Evolutionary conservation across 768 basidiomycete species (phyloP), one percentile per base, ranked within the genome.

Genomic region (Tulasnella sp.): DNA sequence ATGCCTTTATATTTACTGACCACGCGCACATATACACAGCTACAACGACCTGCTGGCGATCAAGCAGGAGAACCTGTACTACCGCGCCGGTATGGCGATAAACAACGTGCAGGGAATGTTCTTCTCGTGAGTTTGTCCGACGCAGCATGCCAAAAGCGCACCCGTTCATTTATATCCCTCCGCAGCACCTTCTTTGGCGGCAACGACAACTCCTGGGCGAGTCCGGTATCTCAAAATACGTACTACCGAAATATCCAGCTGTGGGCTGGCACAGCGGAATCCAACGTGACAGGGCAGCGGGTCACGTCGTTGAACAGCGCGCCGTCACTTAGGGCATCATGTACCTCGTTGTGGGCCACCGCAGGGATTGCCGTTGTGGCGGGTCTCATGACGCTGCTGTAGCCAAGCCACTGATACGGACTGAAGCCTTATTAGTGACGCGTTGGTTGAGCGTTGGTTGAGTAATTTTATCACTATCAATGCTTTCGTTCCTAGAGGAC

Each of bases 101-200:
- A 66, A 70, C 7, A 61, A 61, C 17, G 75, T 79, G 7, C 81
- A 80, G 32, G 87, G 89, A 6, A 67, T 90, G 46, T 89, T 78
- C 70, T 85, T 91, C 68, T 89, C 87, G 80, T 84, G 57, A 68
- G 81, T 68, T 4, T 32, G 29, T 32, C 11, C 57, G 6, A 54
- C 25, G 61, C 35, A 54, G 11, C 15, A 17, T 36, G 17, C n/a
- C 48, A 7, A 43, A 21, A 27, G 21, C 31, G 29, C 23, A 4
- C 32, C 9, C 19, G 25, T 46, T 9, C 25, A 2, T 19, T 49
- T 19, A 34, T 50, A 2, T 35, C 46, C 6, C 12, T 19, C 7
- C 7, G n/a, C 59, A 84, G 84, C 32, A 87, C 85, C 19, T 89
- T 90, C 72, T 90, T 88, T 65, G 87, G 86, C 69, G 88, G 83